Evolutionary conservation across 1,139 yeast genomes (phyloP), one percentile per base, ranked within the genome.

Genomic region (Dujonia santamariae): DNA sequence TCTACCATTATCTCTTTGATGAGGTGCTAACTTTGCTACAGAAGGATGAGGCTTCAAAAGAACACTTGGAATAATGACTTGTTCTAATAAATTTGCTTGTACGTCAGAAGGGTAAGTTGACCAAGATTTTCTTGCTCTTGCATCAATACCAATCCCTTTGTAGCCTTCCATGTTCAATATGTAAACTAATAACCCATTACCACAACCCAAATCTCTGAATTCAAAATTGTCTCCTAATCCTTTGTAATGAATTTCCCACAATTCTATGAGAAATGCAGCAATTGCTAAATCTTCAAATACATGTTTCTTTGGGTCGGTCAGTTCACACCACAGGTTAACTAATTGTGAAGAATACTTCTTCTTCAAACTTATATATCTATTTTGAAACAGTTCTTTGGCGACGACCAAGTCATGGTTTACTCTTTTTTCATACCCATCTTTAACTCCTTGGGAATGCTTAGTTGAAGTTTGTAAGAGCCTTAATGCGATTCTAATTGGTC

Each of bases 231-330:
- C 53, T n/a, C 54, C 56, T 5, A 19, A 23, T 8, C 17, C 18
- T 9, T 14, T 14, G 45, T 81, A 85, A 38, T 76, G 75, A 30
- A 71, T 63, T 6, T 62, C 63, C 97, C 97, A 90, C 26, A 86
- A 69, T 54, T 86, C 96, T n/a, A 90, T 84, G 39, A 92, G 65
- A 48, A 90, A 92, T 0, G 97, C 96, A 0, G 97, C 97, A 46
- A 92, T 90, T 2, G 96, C 95, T 37, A 92, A 73, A 54, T 92
- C 98, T 63, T 92, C 98, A 61, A 90, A 92, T 0, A 90, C 97
- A 59, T 92, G 98, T 55, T 92, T 92, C 47, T 81, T 76, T 1
- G 97, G 97, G 56, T 92, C 97, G 2, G 98, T 92, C 30, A 82
- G 80, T 57, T 92, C 98, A 15, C 72, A 78, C 98, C 98, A 92